Percentiles rank a stretch among this genome's conserved stretches.
Conservation (phyloP, 2,329 filamentous ascomycete genomes). For the Tolypocladium guangdongense region DNA sequence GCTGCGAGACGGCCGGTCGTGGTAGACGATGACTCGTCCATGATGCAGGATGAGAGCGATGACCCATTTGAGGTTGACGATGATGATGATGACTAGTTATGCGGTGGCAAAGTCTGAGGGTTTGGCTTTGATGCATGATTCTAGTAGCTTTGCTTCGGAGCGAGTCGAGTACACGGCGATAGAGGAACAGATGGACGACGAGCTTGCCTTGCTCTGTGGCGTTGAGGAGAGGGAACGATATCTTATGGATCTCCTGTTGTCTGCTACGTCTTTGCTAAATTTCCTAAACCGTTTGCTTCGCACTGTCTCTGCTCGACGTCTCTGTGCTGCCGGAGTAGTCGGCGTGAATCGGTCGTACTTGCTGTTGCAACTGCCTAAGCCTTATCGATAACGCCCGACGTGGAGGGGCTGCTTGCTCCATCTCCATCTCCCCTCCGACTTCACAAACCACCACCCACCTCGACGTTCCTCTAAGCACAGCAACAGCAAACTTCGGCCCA, state of each 20-base stretch:
- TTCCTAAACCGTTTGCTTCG: too few relatives aligned
- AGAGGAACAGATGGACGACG: background rate
- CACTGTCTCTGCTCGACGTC: background rate
- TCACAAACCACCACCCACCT: background rate
- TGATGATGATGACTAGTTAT: constrained; percentile 21
- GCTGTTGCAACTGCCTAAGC: background rate
- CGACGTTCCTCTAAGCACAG: background rate
- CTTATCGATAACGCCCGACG: background rate
- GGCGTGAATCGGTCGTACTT: too few relatives aligned
- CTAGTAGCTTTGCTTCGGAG: background rate
- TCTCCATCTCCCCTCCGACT: background rate
- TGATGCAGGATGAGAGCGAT: constrained; percentile 26
- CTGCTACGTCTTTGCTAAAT: background rate
- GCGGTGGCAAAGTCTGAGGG: background rate
- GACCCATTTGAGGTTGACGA: constrained; percentile 38
- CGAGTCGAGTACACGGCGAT: background rate
- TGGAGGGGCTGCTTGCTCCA: background rate
- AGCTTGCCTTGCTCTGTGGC: background rate
- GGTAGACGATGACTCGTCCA: constrained; percentile 26
- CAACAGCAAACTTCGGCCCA: too few relatives aligned
- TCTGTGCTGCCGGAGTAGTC: too few relatives aligned
- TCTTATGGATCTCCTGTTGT: background rate
- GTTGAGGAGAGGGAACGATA: background rate
- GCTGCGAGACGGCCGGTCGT: constrained; percentile 24
- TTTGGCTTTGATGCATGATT: background rate